These are phyloP conservation scores for Adansonia rubrostipa DNA, from an alignment of 441 rosid genomes.

Conservation along the genomic window DNA sequence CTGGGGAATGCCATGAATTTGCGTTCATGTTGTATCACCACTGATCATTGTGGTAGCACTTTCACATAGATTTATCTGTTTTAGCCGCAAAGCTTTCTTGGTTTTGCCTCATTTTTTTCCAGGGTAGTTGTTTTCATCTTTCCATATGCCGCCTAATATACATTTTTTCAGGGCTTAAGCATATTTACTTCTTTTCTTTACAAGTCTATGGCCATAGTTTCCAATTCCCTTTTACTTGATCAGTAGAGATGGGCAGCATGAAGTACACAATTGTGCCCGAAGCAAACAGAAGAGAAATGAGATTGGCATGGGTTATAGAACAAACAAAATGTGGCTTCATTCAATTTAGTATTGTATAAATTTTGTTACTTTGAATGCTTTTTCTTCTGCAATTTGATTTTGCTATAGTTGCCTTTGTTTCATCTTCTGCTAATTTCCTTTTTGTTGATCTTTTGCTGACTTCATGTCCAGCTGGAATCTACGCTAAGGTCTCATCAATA, in stretches of 20 bases:
- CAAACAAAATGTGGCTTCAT: slow-evolving; percentile 2
- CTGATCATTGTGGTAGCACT: neutral
- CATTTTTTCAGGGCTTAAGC: neutral
- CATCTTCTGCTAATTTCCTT: slow-evolving; percentile 33
- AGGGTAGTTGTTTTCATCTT: neutral
- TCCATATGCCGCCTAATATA: neutral
- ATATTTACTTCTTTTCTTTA: neutral
- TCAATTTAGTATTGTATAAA: neutral
- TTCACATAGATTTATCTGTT: neutral
- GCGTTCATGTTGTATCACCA: neutral
- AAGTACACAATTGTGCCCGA: neutral
- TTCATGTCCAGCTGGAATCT: slow-evolving; percentile 75
- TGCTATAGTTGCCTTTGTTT: slow-evolving; percentile 22
- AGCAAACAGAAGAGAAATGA: neutral
- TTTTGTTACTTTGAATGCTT: slow-evolving; percentile 9
- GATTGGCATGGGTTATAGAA: neutral
- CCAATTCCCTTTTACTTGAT: neutral
- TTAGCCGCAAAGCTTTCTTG: neutral
- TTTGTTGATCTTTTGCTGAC: slow-evolving; percentile 25
- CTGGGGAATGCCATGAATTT: neutral
- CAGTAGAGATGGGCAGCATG: neutral
- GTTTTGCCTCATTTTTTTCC: neutral
- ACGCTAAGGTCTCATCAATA: slow-evolving; percentile 53
- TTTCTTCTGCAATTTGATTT: slow-evolving; percentile 23
- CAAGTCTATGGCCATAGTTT: neutral